Percentiles rank a stretch among this genome's conserved stretches.
These are phyloP conservation scores for Nothopassalora personata DNA, from an alignment of 2,329 filamentous ascomycete genomes.

Conservation along the genomic window DNA sequence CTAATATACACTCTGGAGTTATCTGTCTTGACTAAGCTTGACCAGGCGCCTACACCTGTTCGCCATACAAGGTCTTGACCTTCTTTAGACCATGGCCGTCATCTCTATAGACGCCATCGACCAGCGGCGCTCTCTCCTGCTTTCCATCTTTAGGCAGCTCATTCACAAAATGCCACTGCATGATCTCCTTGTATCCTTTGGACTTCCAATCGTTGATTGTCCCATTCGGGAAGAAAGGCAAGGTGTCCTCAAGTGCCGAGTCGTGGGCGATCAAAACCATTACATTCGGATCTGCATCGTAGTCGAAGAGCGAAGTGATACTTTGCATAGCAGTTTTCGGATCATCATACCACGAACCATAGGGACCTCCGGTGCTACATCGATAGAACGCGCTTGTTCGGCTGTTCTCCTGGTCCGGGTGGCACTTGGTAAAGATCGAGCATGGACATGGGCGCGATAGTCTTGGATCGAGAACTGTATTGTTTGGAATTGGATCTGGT, in stretches of 20 bases:
- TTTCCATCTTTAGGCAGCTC: slow-evolving; percentile 20
- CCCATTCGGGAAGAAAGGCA: slow-evolving; percentile 20
- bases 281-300: slow-evolving; percentile 23
- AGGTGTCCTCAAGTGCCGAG: slow-evolving; percentile 12
- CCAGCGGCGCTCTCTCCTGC: slow-evolving; percentile 6
- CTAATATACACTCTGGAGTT: not conserved
- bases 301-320: slow-evolving; percentile 16
- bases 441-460: slow-evolving; percentile 17
- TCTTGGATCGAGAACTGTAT: slow-evolving; percentile 15
- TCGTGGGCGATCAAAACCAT: slow-evolving; percentile 23
- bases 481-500: slow-evolving; percentile 13
- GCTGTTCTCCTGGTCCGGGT: slow-evolving; percentile 13
- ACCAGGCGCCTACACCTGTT: slow-evolving; percentile 1
- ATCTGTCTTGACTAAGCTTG: not conserved
- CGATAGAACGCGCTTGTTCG: slow-evolving; percentile 17
- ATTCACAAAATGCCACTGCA: slow-evolving; percentile 24
- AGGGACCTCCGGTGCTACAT: slow-evolving; percentile 12
- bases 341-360: slow-evolving; percentile 19
- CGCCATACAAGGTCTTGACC: slow-evolving; percentile 13
- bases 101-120: slow-evolving; percentile 19
- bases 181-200: slow-evolving; percentile 19
- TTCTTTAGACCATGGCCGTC: slow-evolving; percentile 12
- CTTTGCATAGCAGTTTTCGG: slow-evolving; percentile 16
- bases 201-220: slow-evolving; percentile 22
- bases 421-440: slow-evolving; percentile 18